These are phyloP conservation scores for Gilbertella persicaria DNA, from an alignment of 371 early-diverging fungal species.

Conservation along the genomic window DNA sequence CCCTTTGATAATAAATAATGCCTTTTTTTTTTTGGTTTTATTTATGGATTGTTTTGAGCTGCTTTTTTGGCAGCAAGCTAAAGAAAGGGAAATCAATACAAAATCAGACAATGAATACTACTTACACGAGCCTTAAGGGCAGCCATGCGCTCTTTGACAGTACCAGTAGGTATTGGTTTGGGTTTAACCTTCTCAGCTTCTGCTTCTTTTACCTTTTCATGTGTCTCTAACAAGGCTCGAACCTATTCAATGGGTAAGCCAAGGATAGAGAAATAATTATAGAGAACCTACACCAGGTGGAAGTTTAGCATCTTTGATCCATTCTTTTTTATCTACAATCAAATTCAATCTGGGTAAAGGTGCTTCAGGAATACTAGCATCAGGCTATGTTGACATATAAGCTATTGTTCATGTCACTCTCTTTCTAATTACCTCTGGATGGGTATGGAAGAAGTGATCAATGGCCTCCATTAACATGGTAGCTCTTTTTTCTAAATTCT, in stretches of 20 bases:
- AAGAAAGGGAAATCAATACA: background rate
- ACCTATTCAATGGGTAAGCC: slow-evolving; percentile 14
- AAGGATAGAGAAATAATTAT: background rate
- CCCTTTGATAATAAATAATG: slow-evolving; percentile 1
- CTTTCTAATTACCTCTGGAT: slow-evolving; percentile 20
- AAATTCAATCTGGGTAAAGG: slow-evolving; percentile 31
- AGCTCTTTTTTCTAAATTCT: slow-evolving; percentile 30
- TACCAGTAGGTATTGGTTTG: slow-evolving; percentile 29
- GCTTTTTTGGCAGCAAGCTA: slow-evolving; percentile 18
- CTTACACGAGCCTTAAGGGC: slow-evolving; percentile 45
- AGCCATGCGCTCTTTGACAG: slow-evolving; percentile 35
- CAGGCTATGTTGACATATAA: slow-evolving; percentile 9
- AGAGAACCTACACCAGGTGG: slow-evolving; percentile 33
- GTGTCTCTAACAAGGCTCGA: slow-evolving; percentile 25
- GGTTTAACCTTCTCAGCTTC: slow-evolving; percentile 17
- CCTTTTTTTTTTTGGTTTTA: background rate
- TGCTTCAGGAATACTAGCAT: slow-evolving; percentile 39
- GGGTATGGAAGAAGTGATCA: slow-evolving; percentile 25
- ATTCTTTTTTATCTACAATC: slow-evolving; percentile 34
- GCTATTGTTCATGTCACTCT: background rate
- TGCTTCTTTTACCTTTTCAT: slow-evolving; percentile 29
- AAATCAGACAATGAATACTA: background rate
- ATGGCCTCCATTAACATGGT: slow-evolving; percentile 16
- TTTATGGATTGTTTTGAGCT: background rate
- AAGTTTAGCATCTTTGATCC: slow-evolving; percentile 31